Conservation (phyloP, 345 rosid genomes). For the Eucalyptus grandis region DNA sequence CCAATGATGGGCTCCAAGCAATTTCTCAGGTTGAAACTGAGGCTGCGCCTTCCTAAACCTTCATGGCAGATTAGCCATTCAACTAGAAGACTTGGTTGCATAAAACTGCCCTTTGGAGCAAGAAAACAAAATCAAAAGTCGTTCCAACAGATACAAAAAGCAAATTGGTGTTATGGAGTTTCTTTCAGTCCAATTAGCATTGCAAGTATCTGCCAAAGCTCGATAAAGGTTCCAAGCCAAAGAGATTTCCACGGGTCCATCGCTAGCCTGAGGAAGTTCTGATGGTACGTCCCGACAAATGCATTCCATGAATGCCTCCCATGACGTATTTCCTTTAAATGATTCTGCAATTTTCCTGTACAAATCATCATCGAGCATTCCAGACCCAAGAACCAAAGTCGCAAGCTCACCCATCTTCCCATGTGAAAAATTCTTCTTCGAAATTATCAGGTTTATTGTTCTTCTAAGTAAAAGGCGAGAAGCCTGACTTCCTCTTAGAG, state of each 20-base stretch:
- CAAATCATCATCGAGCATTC: background rate
- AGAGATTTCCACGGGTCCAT: background rate
- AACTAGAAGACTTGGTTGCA: conserved; percentile 12
- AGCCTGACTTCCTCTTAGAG: conserved; percentile 12
- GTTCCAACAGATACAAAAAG: conserved; percentile 33
- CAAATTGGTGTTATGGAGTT: conserved; percentile 25
- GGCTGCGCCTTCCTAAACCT: background rate
- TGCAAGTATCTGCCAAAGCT: conserved; percentile 15
- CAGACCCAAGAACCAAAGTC: conserved; percentile 31
- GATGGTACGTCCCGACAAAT: background rate
- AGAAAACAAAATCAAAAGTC: conserved; percentile 9
- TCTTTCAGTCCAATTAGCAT: background rate
- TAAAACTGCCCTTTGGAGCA: background rate
- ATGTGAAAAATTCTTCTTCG: conserved; percentile 1
- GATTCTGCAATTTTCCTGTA: background rate
- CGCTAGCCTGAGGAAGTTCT: background rate
- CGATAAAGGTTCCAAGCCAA: conserved; percentile 1
- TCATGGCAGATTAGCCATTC: conserved; percentile 26
- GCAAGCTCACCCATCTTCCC: conserved; percentile 20
- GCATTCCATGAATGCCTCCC: conserved; percentile 13
- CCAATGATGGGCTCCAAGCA: background rate
- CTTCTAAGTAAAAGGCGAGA: conserved; percentile 4
- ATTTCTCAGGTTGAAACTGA: background rate
- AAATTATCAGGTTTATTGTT: background rate
- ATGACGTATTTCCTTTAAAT: background rate